Evolutionary conservation across 1,284 basidiomycete species (phyloP), one percentile per base, ranked within the genome.

Genomic region (Melanopsichium pennsylvanicum): DNA sequence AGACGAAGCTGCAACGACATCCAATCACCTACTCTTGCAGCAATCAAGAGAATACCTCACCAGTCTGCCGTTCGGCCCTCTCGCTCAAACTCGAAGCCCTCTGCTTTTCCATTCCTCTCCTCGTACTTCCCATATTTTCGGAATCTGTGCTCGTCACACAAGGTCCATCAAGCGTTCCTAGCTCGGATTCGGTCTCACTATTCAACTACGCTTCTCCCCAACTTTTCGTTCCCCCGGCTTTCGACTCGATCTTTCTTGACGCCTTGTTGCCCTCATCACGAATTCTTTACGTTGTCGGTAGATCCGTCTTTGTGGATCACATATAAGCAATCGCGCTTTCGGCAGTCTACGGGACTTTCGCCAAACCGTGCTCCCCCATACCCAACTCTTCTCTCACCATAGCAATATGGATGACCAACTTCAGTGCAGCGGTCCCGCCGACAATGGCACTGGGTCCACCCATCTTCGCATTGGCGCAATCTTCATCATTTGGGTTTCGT

Each of bases 401-500:
- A 26, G 12, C 43, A 57, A 31, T 10, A 70, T 70, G 68, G 55
- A 50, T 8, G 68, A 70, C 22, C 31, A 37, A 19, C 11, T 38
- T 27, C 49, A 66, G 42, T 70, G 68, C 34, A 42, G 27, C 10
- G 68, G 68, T 6, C 62, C 68, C 31, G 44, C 38, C 23, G 68
- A 66, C 18, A 51, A 60, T 33, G 59, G 38, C 19, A 36, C 18
- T 5, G 58, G 58, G 37, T 62, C 57, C 18, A 25, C 77, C 21
- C 72, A 72, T 48, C 48, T 74, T 51, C 56, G 73, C 57, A 86
- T 97, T 55, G 94, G 87, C 2, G 88, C 92, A 22, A 85, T 97
- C 76, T 97, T 97, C 82, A 87, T 97, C 81, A 89, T 97, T 78
- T 85, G 92, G 61, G 84, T 81, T 6, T 73, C 77, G 2, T 78